Evolutionary conservation across 176 grass and related monocot genomes (phyloP).

Genomic region (Saccharum officinarum): DNA sequence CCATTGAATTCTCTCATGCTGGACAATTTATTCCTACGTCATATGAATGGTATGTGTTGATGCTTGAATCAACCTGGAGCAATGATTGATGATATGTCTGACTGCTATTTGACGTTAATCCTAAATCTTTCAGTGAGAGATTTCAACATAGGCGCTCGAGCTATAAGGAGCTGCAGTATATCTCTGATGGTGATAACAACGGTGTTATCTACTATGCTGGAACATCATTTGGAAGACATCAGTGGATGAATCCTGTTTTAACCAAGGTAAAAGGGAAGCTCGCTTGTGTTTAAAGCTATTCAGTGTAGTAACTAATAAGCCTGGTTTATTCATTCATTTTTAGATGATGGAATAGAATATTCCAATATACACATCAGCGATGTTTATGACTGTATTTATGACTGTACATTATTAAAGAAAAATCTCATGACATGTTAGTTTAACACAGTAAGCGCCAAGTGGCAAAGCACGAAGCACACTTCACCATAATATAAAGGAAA

Average conservation of each 20-base stretch:
- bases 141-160: constrained; percentile 86
- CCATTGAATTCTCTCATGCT: constrained; percentile 57
- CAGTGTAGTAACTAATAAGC: not conserved
- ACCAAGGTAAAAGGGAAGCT: constrained; percentile 56
- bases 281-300: not conserved
- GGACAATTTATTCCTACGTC: constrained; percentile 33
- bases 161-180: constrained; percentile 95
- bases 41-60: constrained; percentile 57
- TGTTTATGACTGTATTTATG: too few relatives aligned
- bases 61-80: constrained; percentile 8
- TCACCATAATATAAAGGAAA: too few relatives aligned
- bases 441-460: too few relatives aligned
- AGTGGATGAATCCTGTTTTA: constrained; percentile 98
- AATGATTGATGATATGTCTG: not conserved
- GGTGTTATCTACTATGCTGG: constrained; percentile 91
- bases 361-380: too few relatives aligned
- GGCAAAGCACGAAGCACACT: too few relatives aligned
- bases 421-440: too few relatives aligned
- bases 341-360: not conserved
- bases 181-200: constrained; percentile 90
- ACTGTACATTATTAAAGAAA: too few relatives aligned
- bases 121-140: constrained; percentile 55
- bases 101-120: constrained; percentile 21
- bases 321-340: constrained; percentile 15
- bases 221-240: constrained; percentile 84